A percentile compares a stretch with the other conserved stretches of the same genome.
These are phyloP conservation scores for Rosa chinensis DNA, from an alignment of 306 rosid genomes.

Conservation along the genomic window DNA sequence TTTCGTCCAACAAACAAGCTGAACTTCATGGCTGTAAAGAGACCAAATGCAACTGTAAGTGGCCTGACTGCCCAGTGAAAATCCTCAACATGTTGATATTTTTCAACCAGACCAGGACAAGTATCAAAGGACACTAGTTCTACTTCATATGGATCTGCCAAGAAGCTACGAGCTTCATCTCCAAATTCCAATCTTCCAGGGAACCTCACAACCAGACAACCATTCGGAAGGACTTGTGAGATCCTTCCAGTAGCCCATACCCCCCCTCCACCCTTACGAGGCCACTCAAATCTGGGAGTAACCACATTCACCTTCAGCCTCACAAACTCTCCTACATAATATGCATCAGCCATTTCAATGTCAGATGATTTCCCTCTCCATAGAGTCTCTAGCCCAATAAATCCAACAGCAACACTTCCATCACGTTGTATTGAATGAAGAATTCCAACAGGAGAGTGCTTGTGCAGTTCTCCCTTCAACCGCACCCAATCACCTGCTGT, in stretches of 20 bases:
- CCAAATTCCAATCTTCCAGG: conserved; percentile 63
- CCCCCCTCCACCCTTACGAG: conserved; percentile 41
- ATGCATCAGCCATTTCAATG: conserved; percentile 47
- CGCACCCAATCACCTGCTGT: conserved; percentile 74
- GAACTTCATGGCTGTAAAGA: conserved; percentile 59
- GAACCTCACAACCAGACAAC: conserved; percentile 67
- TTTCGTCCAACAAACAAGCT: conserved; percentile 46
- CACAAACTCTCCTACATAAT: conserved; percentile 67
- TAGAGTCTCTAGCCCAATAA: conserved; percentile 63
- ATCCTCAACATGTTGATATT: conserved; percentile 77
- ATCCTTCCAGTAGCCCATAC: conserved; percentile 61
- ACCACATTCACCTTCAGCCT: conserved; percentile 43
- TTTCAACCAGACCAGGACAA: conserved; percentile 60
- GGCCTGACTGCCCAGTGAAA: conserved; percentile 91
- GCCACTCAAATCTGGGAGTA: conserved; percentile 73
- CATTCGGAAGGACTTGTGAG: conserved; percentile 61
- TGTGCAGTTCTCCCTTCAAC: conserved; percentile 36
- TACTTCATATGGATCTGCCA: conserved; percentile 81
- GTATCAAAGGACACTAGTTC: conserved; percentile 62
- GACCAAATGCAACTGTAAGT: conserved; percentile 54
- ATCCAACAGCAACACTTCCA: conserved; percentile 55
- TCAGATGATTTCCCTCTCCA: conserved; percentile 61
- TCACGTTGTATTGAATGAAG: conserved; percentile 62
- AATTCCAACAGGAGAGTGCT: conserved; percentile 68
- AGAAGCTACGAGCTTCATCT: conserved; percentile 45